Percentiles rank a stretch among this genome's conserved stretches.
These are phyloP conservation scores for Krasilnikovozyma curviuscula DNA, from an alignment of 768 basidiomycete genomes.

Conservation along the genomic window DNA sequence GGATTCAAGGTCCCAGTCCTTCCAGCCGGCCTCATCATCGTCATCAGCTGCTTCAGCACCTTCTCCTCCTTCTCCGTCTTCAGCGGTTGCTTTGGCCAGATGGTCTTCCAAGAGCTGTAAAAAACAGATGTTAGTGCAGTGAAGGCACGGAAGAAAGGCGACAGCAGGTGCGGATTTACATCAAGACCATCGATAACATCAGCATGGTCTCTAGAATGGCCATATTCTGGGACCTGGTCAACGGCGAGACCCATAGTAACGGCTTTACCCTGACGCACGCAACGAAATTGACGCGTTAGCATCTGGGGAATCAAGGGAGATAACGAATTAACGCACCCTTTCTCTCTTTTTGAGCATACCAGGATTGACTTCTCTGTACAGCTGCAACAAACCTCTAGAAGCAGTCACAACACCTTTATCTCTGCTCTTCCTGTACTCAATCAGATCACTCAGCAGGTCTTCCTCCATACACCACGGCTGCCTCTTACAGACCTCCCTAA, in stretches of 20 bases:
- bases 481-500: constrained; percentile 78
- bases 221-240: constrained; percentile 58
- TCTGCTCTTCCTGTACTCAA: constrained; percentile 85
- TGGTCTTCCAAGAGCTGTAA: constrained; percentile 9
- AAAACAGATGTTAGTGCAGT: no score
- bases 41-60: not conserved
- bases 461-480: constrained; percentile 97
- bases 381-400: constrained; percentile 61
- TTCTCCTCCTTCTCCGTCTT: not conserved
- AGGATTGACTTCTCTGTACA: constrained; percentile 93
- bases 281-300: not conserved
- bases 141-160: not conserved
- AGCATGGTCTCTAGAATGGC: constrained; percentile 52
- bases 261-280: constrained; percentile 54
- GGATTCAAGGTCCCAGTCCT: constrained; percentile 9
- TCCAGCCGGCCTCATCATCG: constrained; percentile 3
- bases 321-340: constrained; percentile 34
- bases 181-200: constrained; percentile 77
- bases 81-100: constrained; percentile 7
- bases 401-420: constrained; percentile 87
- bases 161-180: constrained; percentile 32
- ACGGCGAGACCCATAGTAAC: constrained; percentile 50
- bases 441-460: constrained; percentile 72
- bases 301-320: not conserved
- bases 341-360: constrained; percentile 75